Evolutionary conservation across 176 grass and related monocot species (phyloP), one percentile per base, ranked within the genome.

Genomic region (Phragmites australis): DNA sequence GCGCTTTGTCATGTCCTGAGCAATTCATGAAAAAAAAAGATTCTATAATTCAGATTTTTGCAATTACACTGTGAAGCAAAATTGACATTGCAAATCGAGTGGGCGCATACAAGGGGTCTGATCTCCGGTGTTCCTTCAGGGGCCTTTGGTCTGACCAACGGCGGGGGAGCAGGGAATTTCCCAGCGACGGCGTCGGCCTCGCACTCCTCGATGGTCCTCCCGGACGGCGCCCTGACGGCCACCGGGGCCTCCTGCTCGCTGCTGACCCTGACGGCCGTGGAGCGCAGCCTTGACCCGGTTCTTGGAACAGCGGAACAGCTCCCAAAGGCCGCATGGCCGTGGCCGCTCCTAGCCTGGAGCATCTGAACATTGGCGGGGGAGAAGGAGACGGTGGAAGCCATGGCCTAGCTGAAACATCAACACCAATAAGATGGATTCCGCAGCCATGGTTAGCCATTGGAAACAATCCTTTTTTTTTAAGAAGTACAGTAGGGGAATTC

Each of bases 141-240:
- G n/a, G 62, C 78, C 76, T 81, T 69, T 6, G 96, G 92, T 51
- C 78, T 89, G 11, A 83, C 63, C 29, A 89, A 68, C 3, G 68
- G 83, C 2, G 88, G 90, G 17, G 92, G 86, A 54, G 82, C 84
- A 9, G 92, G 79, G 75, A 98, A 93, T 17, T 37, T 93, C 29
- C 92, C 92, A 15, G 96, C 90, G 21, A 93, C 96, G 65, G 96
- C 96, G 21, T 89, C 92, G 16, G 92, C 92, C 83, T 98, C 96
- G 23, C 92, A 98, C 80, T 98, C 96, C 86, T 98, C 92, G n/a
- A 94, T 92, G 52, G 70, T 94, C 85, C 86, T 82, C 39, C 90
- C 84, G 9, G 90, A 91, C 41, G 78, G 91, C 29, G 74, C 86
- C 84, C 88, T 94, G 60, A 94, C 55, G 12, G 74, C 68, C 17